Conservation (phyloP, 306 rosid genomes). For the Acacia melanoxylon region DNA sequence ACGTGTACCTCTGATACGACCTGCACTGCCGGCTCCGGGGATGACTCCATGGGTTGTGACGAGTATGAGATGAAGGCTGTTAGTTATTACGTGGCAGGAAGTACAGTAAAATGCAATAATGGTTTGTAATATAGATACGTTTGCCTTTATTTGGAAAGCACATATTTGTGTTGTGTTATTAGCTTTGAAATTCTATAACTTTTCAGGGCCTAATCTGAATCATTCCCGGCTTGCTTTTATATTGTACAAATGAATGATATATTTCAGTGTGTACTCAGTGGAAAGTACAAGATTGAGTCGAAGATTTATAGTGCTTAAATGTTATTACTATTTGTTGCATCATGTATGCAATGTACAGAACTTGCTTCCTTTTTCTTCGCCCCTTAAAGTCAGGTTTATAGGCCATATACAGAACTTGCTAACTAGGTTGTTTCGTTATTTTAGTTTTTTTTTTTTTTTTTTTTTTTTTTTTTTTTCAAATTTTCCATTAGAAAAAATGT, state of each 20-base stretch:
- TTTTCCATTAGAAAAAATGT: too few species aligned
- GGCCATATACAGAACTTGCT: too few species aligned
- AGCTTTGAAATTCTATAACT: conserved; percentile 33
- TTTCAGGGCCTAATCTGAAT: conserved; percentile 31
- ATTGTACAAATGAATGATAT: conserved; percentile 1
- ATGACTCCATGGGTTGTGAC: conserved; percentile 81
- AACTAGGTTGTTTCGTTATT: not conserved
- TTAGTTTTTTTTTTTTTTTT: too few species aligned
- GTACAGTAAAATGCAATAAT: conserved; percentile 39
- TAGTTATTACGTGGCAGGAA: conserved; percentile 24
- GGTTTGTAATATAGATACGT: conserved; percentile 31
- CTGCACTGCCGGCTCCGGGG: conserved; percentile 79
- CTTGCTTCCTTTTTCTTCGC: too few species aligned
- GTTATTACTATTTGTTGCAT: not conserved
- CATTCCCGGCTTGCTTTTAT: conserved; percentile 21
- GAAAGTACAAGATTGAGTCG: too few species aligned
- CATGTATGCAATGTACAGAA: not conserved
- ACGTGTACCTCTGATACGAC: conserved; percentile 82
- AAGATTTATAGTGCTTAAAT: not conserved
- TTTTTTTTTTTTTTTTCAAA: too few species aligned
- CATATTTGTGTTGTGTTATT: conserved; percentile 29
- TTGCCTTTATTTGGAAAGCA: conserved; percentile 17
- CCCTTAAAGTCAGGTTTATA: too few species aligned
- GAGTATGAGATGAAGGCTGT: conserved; percentile 69
- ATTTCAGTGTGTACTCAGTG: not conserved